A percentile compares a stretch with the other conserved stretches of the same genome.
Evolutionary conservation across 176 grass and related monocot species (phyloP).

Genomic region (Avena insularis): DNA sequence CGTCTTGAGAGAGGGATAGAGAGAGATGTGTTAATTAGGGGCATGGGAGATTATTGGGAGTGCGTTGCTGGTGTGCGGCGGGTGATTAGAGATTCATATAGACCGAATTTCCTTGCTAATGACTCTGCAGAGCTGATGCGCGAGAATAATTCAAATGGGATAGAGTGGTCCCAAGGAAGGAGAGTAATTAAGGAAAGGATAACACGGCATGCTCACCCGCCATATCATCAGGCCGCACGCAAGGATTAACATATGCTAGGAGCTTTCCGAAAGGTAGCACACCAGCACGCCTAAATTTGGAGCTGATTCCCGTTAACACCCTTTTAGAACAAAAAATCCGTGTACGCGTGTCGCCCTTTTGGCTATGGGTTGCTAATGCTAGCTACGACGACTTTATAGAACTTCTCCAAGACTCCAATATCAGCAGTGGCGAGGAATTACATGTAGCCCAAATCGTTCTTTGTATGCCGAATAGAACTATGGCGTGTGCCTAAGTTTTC

Average conservation of each 20-base stretch:
- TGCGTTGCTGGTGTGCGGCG: conserved; percentile 31
- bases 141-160: conserved; percentile 42
- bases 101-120: conserved; percentile 26
- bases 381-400: too few relatives aligned
- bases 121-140: conserved; percentile 28
- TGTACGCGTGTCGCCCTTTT: conserved; percentile 26
- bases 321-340: neutral
- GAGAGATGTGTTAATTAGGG: neutral
- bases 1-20: too few relatives aligned
- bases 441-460: too few relatives aligned
- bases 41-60: neutral
- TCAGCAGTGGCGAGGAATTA: too few relatives aligned
- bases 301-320: neutral
- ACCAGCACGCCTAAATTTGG: conserved; percentile 32
- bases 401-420: too few relatives aligned
- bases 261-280: conserved; percentile 32
- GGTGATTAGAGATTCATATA: conserved; percentile 50
- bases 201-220: conserved; percentile 31
- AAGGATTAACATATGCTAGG: conserved; percentile 5
- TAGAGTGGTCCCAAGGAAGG: conserved; percentile 30
- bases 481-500: too few relatives aligned
- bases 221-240: conserved; percentile 3
- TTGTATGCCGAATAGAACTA: too few relatives aligned
- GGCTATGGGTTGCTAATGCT: neutral
- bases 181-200: conserved; percentile 17